A percentile compares a stretch with the other conserved stretches of the same genome.
Conservation (phyloP, 1,284 basidiomycete genomes). For the Salmacisia buchloeana region DNA sequence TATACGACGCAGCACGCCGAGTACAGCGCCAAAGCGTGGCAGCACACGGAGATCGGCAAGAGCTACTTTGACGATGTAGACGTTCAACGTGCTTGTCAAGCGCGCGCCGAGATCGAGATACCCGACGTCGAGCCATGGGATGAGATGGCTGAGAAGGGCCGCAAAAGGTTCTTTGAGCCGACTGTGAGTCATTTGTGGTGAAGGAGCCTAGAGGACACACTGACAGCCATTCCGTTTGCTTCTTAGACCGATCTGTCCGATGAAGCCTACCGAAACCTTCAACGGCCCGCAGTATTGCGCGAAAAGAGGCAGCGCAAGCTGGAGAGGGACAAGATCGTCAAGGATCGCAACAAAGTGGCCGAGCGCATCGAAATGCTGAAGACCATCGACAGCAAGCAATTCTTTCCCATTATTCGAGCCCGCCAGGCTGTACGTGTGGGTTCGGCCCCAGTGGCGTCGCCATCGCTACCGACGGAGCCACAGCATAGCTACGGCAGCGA, state of each 20-base stretch:
- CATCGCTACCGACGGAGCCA: background rate
- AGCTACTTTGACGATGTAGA: slow-evolving; percentile 7
- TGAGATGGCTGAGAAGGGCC: background rate
- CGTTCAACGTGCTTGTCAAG: background rate
- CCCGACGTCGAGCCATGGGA: background rate
- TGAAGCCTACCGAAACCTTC: background rate
- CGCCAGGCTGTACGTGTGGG: background rate
- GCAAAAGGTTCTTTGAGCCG: slow-evolving; percentile 3
- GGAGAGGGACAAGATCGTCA: slow-evolving; percentile 1
- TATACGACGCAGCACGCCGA: background rate
- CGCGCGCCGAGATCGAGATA: slow-evolving; percentile 1
- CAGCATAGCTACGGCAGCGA: background rate
- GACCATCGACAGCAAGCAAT: background rate
- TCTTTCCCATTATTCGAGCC: background rate
- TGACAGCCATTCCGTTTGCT: background rate
- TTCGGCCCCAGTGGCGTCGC: background rate
- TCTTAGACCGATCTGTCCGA: background rate
- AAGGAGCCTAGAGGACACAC: background rate
- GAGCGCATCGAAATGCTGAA: slow-evolving; percentile 1
- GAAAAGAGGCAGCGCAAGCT: slow-evolving; percentile 4
- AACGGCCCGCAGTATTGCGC: background rate
- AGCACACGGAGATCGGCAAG: background rate
- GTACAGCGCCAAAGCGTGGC: background rate
- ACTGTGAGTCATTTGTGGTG: background rate
- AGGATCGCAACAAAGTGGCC: slow-evolving; percentile 1